A percentile compares a stretch with the other conserved stretches of the same genome.
These are phyloP conservation scores for Tylopilus subfusipes DNA, from an alignment of 768 basidiomycete genomes.

Conservation along the genomic window DNA sequence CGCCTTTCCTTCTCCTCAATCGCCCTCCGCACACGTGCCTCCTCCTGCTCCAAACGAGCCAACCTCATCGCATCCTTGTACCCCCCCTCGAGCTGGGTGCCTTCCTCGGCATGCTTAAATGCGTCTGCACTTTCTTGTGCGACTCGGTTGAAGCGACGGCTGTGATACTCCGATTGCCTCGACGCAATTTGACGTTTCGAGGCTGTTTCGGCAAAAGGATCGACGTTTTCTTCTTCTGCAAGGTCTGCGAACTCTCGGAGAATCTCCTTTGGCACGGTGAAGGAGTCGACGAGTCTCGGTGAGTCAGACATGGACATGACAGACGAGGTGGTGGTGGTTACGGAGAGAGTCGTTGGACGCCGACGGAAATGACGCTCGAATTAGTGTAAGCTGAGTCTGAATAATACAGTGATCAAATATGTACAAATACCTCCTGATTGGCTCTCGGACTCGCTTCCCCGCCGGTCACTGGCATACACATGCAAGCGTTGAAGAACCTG, in stretches of 20 bases:
- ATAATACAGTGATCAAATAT: slow-evolving; percentile 25
- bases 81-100: slow-evolving; percentile 71
- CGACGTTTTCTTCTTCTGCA: slow-evolving; percentile 89
- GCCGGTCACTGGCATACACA: too few species aligned
- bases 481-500: too few species aligned
- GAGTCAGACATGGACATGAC: slow-evolving; percentile 60
- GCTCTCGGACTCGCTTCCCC: too few species aligned
- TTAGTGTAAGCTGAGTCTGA: slow-evolving; percentile 28
- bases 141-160: slow-evolving; percentile 82
- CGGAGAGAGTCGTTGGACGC: slow-evolving; percentile 9
- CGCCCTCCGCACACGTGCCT: slow-evolving; percentile 72
- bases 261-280: slow-evolving; percentile 89
- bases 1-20: slow-evolving; percentile 87
- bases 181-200: slow-evolving; percentile 91
- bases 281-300: slow-evolving; percentile 82
- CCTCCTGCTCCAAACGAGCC: slow-evolving; percentile 89
- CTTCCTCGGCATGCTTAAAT: slow-evolving; percentile 65
- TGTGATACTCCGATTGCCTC: slow-evolving; percentile 93
- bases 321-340: slow-evolving; percentile 24
- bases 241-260: slow-evolving; percentile 91
- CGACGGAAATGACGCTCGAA: neutral
- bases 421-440: slow-evolving; percentile 22
- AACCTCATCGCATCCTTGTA: slow-evolving; percentile 97
- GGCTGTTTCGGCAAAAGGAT: slow-evolving; percentile 91
- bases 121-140: slow-evolving; percentile 80